A percentile compares a stretch with the other conserved stretches of the same genome.
These are phyloP conservation scores for Lizonia empirigonia DNA, from an alignment of 2,329 filamentous ascomycete genomes.

Conservation along the genomic window DNA sequence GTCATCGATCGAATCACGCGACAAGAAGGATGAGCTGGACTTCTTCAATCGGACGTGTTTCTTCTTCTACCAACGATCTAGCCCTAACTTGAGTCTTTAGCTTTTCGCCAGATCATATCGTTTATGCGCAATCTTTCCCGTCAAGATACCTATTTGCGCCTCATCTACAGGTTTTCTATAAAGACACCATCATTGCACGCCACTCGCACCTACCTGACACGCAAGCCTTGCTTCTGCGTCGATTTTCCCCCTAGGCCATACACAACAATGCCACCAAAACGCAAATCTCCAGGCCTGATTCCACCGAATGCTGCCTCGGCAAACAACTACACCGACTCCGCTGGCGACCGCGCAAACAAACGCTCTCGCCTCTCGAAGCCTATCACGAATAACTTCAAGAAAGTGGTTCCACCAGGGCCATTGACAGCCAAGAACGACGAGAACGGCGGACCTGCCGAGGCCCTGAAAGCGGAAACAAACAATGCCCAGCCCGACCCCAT, in stretches of 20 bases:
- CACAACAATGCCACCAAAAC: conserved; percentile 41
- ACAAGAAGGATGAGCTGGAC: too few species aligned
- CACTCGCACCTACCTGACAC: not conserved
- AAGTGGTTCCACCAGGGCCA: conserved; percentile 11
- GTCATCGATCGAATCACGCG: conserved; percentile 37
- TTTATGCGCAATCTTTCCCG: not conserved
- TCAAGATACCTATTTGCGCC: too few species aligned
- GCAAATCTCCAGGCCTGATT: conserved; percentile 40
- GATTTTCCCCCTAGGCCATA: not conserved
- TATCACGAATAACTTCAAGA: conserved; percentile 31
- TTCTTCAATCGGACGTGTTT: too few species aligned
- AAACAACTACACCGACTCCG: conserved; percentile 41
- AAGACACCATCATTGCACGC: not conserved
- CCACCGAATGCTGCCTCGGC: conserved; percentile 25
- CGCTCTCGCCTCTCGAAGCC: conserved; percentile 44
- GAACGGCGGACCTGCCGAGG: conserved; percentile 26
- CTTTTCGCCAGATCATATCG: not conserved
- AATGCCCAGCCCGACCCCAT: not conserved
- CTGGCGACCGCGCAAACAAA: conserved; percentile 45
- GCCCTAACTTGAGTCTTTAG: too few species aligned
- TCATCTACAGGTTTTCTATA: not conserved
- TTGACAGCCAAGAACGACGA: conserved; percentile 21
- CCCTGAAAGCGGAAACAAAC: conserved; percentile 8
- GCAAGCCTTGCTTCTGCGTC: not conserved
- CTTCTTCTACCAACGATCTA: not conserved